phyloP scores from a whole-genome alignment of 495 filamentous ascomycete genomes.

The Talaromyces wortmannii region DNA sequence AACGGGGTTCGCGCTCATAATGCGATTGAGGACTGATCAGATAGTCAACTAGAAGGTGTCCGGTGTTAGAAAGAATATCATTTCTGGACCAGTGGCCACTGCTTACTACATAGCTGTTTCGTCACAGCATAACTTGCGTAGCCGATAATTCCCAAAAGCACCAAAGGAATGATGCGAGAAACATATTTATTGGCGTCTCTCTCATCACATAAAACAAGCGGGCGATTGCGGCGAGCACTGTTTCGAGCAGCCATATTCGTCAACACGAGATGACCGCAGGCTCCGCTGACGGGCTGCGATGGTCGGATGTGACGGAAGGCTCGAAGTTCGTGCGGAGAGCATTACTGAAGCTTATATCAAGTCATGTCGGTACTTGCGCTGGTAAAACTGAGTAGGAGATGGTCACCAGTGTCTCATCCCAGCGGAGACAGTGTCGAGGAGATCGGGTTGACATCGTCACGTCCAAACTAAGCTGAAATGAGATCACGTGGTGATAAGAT shows the following conservation, averaged over 20 bases:
- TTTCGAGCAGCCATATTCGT: slow-evolving; percentile 2
- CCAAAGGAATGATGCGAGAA: slow-evolving; percentile 49
- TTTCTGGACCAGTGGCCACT: too few species aligned
- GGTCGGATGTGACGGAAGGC: background rate
- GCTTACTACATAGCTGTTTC: slow-evolving; percentile 49
- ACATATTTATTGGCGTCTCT: slow-evolving; percentile 44
- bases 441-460: too few species aligned
- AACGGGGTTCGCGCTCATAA: slow-evolving; percentile 28
- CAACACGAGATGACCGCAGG: background rate
- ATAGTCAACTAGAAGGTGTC: slow-evolving; percentile 46
- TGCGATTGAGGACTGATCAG: slow-evolving; percentile 47
- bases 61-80: too few species aligned
- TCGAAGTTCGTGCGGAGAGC: too few species aligned
- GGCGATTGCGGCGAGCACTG: background rate
- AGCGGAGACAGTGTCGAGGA: too few species aligned
- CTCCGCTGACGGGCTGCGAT: background rate
- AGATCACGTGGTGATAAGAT: background rate
- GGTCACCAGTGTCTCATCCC: too few species aligned
- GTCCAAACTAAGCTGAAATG: background rate
- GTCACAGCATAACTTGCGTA: slow-evolving; percentile 60
- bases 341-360: too few species aligned
- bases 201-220: slow-evolving; percentile 15
- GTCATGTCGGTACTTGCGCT: too few species aligned
- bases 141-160: slow-evolving; percentile 49
- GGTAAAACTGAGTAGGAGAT: too few species aligned